Base-by-base conservation (phyloP, 306 rosid species). In the Vigna nakashimae region DNA sequence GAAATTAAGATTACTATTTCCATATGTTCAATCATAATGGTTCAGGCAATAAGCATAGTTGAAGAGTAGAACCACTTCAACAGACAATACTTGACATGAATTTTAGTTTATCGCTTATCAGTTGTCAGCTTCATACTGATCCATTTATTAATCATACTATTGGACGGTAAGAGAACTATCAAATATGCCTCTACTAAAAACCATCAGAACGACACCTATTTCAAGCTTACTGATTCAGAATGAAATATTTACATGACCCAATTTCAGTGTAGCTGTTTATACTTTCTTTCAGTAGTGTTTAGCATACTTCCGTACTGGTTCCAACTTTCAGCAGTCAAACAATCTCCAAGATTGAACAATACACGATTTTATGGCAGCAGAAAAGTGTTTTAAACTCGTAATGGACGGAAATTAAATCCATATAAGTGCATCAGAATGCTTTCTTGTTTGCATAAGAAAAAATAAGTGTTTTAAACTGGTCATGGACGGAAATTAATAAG, bases 31-130 rank as follows among this genome's bases (percentile, higher is more conserved):
- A 46, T 17, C 64, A 70, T 30, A 69, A 63, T 46, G 67, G 34
- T 43, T 43, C 52, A 14, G 12, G 34, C 15, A 69, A 28, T 16
- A 70, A 75, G 50, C 59, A 69, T 57, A 42, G 17, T 14, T 13
- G 77, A 69, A 51, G 16, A 18, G n/a, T 67, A 46, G 66, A 75
- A 58, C 53, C 11, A 5, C 32, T 50, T 67, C 45, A 42, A 9
- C 34, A 40, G 52, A 68, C 71, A 67, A 67, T 30, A 58, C 30
- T 58, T 14, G 12, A 18, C 66, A 81, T n/a, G 15, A 36, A 18
- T 69, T 12, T 75, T 58, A 59, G 15, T 67, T 45, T 67, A 43
- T 67, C 75, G 13, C 36, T 42, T 24, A 30, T 13, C 66, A 59
- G 9, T 2, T 13, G 22, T 52, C 57, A 28, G 45, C 58, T 52